Conservation (phyloP, 2,329 filamentous ascomycete species). For the Xylaria sp. region DNA sequence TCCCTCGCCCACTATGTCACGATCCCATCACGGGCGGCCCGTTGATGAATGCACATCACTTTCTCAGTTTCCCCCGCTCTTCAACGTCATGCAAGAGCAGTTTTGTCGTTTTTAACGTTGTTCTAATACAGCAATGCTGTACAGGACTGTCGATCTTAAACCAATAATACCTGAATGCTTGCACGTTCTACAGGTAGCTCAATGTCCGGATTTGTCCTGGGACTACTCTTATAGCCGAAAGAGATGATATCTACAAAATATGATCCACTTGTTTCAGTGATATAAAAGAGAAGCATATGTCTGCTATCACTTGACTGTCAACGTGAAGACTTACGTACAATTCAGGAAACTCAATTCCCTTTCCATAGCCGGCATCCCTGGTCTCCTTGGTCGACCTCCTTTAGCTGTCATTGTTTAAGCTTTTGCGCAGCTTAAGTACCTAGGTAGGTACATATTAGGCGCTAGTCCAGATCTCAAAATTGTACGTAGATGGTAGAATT, state of each 20-base stretch:
- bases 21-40: neutral
- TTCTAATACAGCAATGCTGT: constrained; percentile 13
- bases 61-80: constrained; percentile 2
- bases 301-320: neutral
- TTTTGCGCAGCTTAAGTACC: neutral
- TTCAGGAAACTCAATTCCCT: too few species aligned
- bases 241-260: constrained; percentile 20
- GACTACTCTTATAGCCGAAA: constrained; percentile 27
- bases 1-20: neutral
- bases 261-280: neutral
- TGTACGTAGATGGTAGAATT: too few species aligned
- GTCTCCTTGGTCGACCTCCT: too few species aligned
- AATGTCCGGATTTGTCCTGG: constrained; percentile 7
- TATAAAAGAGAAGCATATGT: neutral
- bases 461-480: neutral
- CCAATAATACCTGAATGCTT: constrained; percentile 19
- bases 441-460: neutral
- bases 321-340: too few species aligned
- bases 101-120: constrained; percentile 11
- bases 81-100: constrained; percentile 13
- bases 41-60: constrained; percentile 5
- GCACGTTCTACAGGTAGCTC: constrained; percentile 4
- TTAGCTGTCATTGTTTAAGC: too few species aligned
- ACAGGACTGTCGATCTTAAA: constrained; percentile 5
- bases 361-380: too few species aligned